Evolutionary conservation across 495 filamentous ascomycete species (phyloP).

Genomic region (Xylaria acuta): DNA sequence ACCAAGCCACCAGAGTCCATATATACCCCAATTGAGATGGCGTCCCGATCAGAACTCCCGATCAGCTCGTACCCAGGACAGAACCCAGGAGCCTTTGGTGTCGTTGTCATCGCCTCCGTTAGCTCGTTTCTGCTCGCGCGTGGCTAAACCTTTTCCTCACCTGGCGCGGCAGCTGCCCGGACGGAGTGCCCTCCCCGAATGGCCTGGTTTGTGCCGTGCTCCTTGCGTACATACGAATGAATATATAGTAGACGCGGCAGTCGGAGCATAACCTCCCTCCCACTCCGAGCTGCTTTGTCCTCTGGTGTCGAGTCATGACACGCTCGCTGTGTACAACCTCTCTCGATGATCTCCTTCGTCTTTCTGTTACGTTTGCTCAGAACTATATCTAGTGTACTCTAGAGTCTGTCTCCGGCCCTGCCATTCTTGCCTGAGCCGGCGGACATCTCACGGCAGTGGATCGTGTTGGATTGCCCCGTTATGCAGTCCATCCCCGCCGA

Average conservation of each 20-base stretch:
- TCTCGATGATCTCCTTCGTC: not conserved
- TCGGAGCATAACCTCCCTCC: constrained; percentile 20
- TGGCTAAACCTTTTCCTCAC: not conserved
- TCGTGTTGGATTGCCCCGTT: not conserved
- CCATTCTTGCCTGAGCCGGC: not conserved
- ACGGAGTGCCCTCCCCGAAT: not conserved
- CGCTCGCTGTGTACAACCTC: not conserved
- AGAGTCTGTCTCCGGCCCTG: not conserved
- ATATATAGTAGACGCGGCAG: not conserved
- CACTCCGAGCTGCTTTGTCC: not conserved
- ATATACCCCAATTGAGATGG: not conserved
- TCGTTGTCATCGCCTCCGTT: not conserved
- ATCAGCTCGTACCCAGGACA: not conserved
- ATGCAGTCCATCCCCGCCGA: not conserved
- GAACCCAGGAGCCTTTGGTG: not conserved
- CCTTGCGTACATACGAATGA: not conserved
- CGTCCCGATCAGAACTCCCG: not conserved
- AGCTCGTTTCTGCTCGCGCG: not conserved
- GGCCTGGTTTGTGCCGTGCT: not conserved
- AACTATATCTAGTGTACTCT: not conserved
- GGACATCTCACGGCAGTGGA: not conserved
- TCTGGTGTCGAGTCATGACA: constrained; percentile 16
- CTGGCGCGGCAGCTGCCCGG: not conserved
- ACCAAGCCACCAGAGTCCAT: not conserved
- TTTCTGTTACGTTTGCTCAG: not conserved